Evolutionary conservation across 805 yeast genomes (phyloP), one percentile per base, ranked within the genome.

Genomic region (Lipomyces kockii): DNA sequence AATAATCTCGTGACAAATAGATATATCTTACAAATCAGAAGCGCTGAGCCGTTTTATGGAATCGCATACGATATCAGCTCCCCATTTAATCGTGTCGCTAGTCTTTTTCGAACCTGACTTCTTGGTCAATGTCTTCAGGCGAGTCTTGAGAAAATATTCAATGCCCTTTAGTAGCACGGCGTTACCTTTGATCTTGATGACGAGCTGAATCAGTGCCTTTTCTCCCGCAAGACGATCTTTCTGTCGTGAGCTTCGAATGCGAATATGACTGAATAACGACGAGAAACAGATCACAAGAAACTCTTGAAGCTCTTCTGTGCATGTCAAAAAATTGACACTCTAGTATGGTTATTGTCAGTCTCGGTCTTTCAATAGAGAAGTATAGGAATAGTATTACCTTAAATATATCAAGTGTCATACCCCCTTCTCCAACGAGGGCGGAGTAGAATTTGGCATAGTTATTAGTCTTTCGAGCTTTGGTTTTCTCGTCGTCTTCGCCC

Each of bases 371-470:
- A 17, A n/a, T 12, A 43, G 1, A 17, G 9, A 22, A 25, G 11
- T 14, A 11, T 25, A 52, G 27, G 8, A 17, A 25, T 22, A 25
- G 6, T 22, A 4, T 52, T 29, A 52, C 55, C 55, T 25, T 76
- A 71, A 95, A 82, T 1, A 90, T 78, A 74, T 91, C 93, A 59
- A 95, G 80, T 2, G 92, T 87, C 68, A 94, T 80, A 0, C 88
- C 83, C 0, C 90, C 91, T 73, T 90, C 92, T 2, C 90, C 87
- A 20, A 93, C 84, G 56, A 95, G 76, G 60, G 80, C 81, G 0
- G 97, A 98, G 74, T 86, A 95, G 71, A 95, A 87, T 66, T 91
- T 83, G 2, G 97, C 98, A 71, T 88, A 81, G 71, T 91, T 91
- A 57, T 90, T 83, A 27, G 88, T 81, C 71, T 85, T 85, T 72